Evolutionary conservation across 495 filamentous ascomycete genomes (phyloP).

Genomic region (Penicillium maclennaniae): DNA sequence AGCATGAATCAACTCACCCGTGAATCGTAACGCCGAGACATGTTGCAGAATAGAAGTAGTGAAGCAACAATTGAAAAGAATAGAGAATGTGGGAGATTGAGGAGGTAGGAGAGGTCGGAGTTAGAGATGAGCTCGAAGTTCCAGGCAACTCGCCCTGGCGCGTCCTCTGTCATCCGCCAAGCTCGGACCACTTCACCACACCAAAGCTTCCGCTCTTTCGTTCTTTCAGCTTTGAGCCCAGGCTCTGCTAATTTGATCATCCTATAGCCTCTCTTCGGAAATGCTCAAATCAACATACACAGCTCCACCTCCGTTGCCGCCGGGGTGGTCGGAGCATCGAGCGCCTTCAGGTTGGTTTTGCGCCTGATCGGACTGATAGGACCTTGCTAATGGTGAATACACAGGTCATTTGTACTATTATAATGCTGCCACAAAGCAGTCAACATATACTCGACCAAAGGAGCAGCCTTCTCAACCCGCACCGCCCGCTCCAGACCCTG

Average conservation of each 20-base stretch:
- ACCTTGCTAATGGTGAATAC: constrained; percentile 12
- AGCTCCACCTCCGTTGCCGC: constrained; percentile 57
- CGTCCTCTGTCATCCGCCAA: constrained; percentile 44
- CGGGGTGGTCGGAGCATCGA: constrained; percentile 91
- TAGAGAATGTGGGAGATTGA: constrained; percentile 2
- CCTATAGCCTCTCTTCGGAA: background rate
- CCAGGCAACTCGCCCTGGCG: constrained; percentile 48
- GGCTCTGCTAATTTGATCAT: background rate
- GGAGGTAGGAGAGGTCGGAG: constrained; percentile 6
- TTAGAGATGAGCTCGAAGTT: constrained; percentile 21
- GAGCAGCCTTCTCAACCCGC: constrained; percentile 29
- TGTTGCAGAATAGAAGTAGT: constrained; percentile 40
- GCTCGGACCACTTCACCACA: constrained; percentile 44
- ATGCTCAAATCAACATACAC: constrained; percentile 46
- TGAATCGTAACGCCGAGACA: constrained; percentile 99
- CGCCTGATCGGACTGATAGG: constrained; percentile 5
- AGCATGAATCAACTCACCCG: constrained; percentile 56
- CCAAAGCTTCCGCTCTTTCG: constrained; percentile 20
- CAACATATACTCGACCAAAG: constrained; percentile 75
- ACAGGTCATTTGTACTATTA: constrained; percentile 84
- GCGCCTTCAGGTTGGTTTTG: constrained; percentile 66
- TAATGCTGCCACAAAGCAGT: constrained; percentile 78
- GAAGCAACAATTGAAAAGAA: constrained; percentile 3
- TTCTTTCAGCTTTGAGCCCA: constrained; percentile 11
- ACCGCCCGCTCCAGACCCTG: constrained; percentile 16